A percentile compares a stretch with the other conserved stretches of the same genome.
phyloP scores from a whole-genome alignment of 306 rosid species.

The Lotus japonicus region DNA sequence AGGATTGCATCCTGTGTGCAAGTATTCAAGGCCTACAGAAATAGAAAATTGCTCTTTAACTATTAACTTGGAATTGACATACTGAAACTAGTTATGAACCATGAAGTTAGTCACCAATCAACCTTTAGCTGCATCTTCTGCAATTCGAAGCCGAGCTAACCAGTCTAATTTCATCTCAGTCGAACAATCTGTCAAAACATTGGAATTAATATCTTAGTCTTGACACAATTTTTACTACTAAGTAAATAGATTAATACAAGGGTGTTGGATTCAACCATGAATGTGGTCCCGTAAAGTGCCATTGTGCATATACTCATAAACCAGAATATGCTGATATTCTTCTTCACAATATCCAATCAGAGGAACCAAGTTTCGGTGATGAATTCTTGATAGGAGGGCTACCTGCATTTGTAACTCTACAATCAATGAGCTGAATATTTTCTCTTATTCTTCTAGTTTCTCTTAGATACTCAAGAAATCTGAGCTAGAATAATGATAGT shows the following conservation, averaged over 20 bases:
- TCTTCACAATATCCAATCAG: slow-evolving; percentile 92
- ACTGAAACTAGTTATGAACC: slow-evolving; percentile 5
- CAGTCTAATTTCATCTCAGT: slow-evolving; percentile 59
- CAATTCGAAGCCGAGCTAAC: slow-evolving; percentile 75
- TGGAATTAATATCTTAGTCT: slow-evolving; percentile 14
- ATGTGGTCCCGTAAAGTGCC: slow-evolving; percentile 90
- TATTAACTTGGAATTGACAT: slow-evolving; percentile 19
- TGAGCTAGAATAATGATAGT: neutral
- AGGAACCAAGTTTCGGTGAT: slow-evolving; percentile 98
- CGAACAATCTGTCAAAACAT: slow-evolving; percentile 45
- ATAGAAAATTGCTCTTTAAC: slow-evolving; percentile 6
- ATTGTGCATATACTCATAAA: slow-evolving; percentile 94
- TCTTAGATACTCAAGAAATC: neutral
- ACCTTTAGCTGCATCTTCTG: slow-evolving; percentile 99
- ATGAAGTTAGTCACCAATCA: slow-evolving; percentile 15
- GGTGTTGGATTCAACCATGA: slow-evolving; percentile 46
- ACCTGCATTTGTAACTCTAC: slow-evolving; percentile 49
- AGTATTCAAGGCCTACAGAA: slow-evolving; percentile 80
- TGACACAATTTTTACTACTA: neutral
- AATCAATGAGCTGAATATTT: slow-evolving; percentile 14
- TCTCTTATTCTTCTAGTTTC: neutral
- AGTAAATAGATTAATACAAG: slow-evolving; percentile 9
- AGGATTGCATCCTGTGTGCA: slow-evolving; percentile 97
- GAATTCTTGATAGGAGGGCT: slow-evolving; percentile 90
- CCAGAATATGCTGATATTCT: slow-evolving; percentile 76